Conservation (phyloP, 257 asterid species). For the Phtheirospermum japonicum region DNA sequence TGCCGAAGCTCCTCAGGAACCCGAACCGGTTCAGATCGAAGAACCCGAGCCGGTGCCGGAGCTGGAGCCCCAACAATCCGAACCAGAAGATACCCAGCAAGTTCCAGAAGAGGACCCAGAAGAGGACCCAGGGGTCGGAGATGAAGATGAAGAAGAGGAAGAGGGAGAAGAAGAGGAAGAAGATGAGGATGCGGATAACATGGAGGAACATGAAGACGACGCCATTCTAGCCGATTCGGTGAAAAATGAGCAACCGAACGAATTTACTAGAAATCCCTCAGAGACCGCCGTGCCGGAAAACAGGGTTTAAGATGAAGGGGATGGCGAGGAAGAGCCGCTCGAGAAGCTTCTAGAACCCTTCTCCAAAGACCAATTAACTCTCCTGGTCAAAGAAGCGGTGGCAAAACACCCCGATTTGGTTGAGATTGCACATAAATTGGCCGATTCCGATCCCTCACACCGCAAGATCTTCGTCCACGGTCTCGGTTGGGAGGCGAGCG, state of each 20-base stretch:
- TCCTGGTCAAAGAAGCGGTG: too few relatives aligned
- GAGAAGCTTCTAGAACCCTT: conserved; percentile 76
- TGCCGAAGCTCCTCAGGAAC: conserved; percentile 32
- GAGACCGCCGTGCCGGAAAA: conserved; percentile 26
- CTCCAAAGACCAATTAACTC: too few relatives aligned
- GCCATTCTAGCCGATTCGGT: conserved; percentile 23
- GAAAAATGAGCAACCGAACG: conserved; percentile 21
- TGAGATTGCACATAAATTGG: too few relatives aligned
- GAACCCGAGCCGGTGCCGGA: conserved; percentile 29
- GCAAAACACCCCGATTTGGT: too few relatives aligned
- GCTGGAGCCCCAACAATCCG: conserved; percentile 29
- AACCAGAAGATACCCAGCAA: conserved; percentile 26
- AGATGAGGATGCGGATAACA: conserved; percentile 30
- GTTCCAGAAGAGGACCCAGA: conserved; percentile 18
- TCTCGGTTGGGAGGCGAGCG: conserved; percentile 70
- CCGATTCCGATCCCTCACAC: too few relatives aligned
- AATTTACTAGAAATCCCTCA: conserved; percentile 16
- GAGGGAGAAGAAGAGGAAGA: too few relatives aligned
- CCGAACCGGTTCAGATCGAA: conserved; percentile 12
- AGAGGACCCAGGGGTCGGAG: conserved; percentile 21
- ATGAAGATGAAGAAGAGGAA: too few relatives aligned
- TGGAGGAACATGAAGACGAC: too few relatives aligned
- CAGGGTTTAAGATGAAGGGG: conserved; percentile 32
- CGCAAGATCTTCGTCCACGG: conserved; percentile 79
- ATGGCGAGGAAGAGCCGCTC: conserved; percentile 37